Percentiles rank a stretch among this genome's conserved stretches.
phyloP scores from a whole-genome alignment of 176 grass and related monocot genomes.

The Echinochloa phyllopogon region DNA sequence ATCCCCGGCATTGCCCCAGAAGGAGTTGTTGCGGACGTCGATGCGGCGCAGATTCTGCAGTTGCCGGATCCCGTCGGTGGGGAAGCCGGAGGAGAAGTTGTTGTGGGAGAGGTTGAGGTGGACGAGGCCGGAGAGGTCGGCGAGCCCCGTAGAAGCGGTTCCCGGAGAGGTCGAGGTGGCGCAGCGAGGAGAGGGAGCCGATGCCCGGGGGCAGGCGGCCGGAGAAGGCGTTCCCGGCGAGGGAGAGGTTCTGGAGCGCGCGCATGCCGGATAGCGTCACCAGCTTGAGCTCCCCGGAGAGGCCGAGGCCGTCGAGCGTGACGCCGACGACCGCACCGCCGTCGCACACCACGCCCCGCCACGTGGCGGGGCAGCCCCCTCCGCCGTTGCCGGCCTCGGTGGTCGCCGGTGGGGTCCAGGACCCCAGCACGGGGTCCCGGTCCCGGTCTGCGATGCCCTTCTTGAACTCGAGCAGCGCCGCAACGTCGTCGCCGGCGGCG shows the following conservation, averaged over 20 bases:
- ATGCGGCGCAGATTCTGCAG: constrained; percentile 92
- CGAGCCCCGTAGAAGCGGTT: constrained; percentile 94
- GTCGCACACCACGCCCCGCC: constrained; percentile 81
- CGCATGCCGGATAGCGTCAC: constrained; percentile 63
- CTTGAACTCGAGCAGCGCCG: constrained; percentile 91
- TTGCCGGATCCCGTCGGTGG: constrained; percentile 73
- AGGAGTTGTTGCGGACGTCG: constrained; percentile 76
- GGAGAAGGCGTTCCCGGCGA: constrained; percentile 93
- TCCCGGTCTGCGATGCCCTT: constrained; percentile 68
- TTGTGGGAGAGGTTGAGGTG: constrained; percentile 93
- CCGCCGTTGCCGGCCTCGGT: constrained; percentile 35
- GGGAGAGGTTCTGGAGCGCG: constrained; percentile 73
- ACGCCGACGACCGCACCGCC: constrained; percentile 68
- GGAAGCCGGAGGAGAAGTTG: constrained; percentile 86
- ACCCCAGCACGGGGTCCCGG: constrained; percentile 53
- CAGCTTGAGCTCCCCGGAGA: constrained; percentile 89
- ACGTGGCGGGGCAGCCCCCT: constrained; percentile 50
- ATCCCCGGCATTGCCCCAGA: constrained; percentile 77
- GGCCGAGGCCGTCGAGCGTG: constrained; percentile 68
- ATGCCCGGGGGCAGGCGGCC: constrained; percentile 88
- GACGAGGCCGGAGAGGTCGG: constrained; percentile 72
- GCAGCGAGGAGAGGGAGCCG: constrained; percentile 69
- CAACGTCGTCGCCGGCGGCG: constrained; percentile 63
- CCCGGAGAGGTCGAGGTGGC: constrained; percentile 80
- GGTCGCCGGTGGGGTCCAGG: constrained; percentile 57